Conservation (phyloP, 306 rosid species). For the Abrus precatorius region DNA sequence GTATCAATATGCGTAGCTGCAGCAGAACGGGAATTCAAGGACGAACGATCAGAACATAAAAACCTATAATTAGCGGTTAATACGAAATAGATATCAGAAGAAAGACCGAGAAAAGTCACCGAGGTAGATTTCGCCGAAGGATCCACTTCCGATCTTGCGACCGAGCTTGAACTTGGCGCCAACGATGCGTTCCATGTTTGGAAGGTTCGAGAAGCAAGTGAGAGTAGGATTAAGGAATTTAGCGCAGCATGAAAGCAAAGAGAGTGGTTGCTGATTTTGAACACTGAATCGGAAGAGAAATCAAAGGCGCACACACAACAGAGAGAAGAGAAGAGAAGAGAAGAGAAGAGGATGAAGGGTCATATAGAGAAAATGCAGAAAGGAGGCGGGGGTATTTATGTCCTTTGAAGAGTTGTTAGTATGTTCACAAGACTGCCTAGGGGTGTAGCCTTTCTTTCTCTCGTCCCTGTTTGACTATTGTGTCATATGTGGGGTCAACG, state of each 20-base stretch:
- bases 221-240: slow-evolving; percentile 42
- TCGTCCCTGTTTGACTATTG: too few relatives aligned
- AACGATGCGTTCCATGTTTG: slow-evolving; percentile 79
- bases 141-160: slow-evolving; percentile 99
- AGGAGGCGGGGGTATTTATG: slow-evolving; percentile 37
- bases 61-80: not conserved
- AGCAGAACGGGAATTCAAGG: slow-evolving; percentile 21
- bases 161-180: slow-evolving; percentile 92
- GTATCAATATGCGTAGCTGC: slow-evolving; percentile 91
- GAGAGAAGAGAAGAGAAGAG: not conserved
- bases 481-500: too few relatives aligned
- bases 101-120: slow-evolving; percentile 52
- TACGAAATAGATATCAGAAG: not conserved
- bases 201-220: slow-evolving; percentile 32
- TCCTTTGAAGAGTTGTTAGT: not conserved
- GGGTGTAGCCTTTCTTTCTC: not conserved
- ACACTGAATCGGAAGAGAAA: not conserved
- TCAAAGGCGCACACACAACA: slow-evolving; percentile 7
- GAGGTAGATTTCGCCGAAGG: slow-evolving; percentile 93
- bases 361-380: slow-evolving; percentile 18
- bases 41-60: slow-evolving; percentile 36
- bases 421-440: slow-evolving; percentile 30
- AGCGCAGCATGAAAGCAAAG: slow-evolving; percentile 46
- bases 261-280: slow-evolving; percentile 10
- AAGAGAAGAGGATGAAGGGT: not conserved